Evolutionary conservation across 2,329 filamentous ascomycete genomes (phyloP).

Genomic region (Fusarium guadeloupense): DNA sequence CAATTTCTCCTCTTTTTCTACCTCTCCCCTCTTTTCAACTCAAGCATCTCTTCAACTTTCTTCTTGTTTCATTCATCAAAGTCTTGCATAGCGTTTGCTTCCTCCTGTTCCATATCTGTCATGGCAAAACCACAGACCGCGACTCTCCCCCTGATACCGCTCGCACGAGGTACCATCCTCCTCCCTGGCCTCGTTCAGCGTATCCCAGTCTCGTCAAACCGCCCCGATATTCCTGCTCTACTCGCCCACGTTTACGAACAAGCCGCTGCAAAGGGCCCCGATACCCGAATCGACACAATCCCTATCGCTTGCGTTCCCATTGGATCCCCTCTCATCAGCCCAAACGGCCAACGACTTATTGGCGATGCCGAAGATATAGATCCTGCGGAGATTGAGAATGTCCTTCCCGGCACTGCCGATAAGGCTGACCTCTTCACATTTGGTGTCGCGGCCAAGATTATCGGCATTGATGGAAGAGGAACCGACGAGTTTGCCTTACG

Average conservation of each 20-base stretch:
- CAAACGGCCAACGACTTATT: slow-evolving; percentile 79
- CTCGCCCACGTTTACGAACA: slow-evolving; percentile 86
- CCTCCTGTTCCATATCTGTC: not conserved
- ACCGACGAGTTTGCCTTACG: slow-evolving; percentile 82
- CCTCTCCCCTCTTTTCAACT: slow-evolving; percentile 4
- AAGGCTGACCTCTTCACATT: slow-evolving; percentile 82
- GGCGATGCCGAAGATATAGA: slow-evolving; percentile 67
- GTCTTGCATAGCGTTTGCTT: slow-evolving; percentile 17
- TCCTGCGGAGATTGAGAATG: slow-evolving; percentile 53
- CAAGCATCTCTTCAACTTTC: not conserved
- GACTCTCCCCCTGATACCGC: slow-evolving; percentile 79
- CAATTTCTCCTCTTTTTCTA: slow-evolving; percentile 11
- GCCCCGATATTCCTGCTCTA: slow-evolving; percentile 87
- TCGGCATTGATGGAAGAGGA: slow-evolving; percentile 78
- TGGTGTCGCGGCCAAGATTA: slow-evolving; percentile 82
- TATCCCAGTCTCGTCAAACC: slow-evolving; percentile 80
- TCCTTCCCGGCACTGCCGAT: slow-evolving; percentile 67
- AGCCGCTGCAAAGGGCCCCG: slow-evolving; percentile 72
- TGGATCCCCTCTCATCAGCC: slow-evolving; percentile 76
- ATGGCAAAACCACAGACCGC: slow-evolving; percentile 55
- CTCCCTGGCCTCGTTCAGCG: slow-evolving; percentile 87
- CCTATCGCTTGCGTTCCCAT: slow-evolving; percentile 90
- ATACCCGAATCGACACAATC: slow-evolving; percentile 71
- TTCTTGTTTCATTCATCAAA: slow-evolving; percentile 3
- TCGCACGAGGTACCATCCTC: slow-evolving; percentile 82